Evolutionary conservation across 345 rosid species (phyloP).

Genomic region (Punica granatum): DNA sequence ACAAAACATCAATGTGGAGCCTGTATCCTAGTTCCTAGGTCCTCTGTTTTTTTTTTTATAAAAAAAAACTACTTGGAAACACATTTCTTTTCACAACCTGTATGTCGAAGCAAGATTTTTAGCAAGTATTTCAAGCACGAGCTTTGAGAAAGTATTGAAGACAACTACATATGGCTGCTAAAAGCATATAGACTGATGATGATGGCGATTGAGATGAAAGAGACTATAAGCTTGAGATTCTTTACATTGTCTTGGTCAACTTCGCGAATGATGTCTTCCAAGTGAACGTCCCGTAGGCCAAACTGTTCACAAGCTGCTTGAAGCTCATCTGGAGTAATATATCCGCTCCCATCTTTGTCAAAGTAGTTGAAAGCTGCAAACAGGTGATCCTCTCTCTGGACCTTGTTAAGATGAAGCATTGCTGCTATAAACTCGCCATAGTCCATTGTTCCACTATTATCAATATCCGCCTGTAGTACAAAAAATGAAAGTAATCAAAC

Average conservation of each 20-base stretch:
- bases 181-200: not conserved
- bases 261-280: constrained; percentile 66
- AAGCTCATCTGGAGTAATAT: constrained; percentile 75
- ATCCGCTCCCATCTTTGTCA: constrained; percentile 85
- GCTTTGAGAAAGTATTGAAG: no score
- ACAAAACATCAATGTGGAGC: not conserved
- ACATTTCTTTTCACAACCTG: no score
- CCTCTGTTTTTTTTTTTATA: no score
- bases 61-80: no score
- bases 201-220: not conserved
- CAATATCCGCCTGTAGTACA: constrained; percentile 62
- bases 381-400: constrained; percentile 70
- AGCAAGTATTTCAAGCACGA: no score
- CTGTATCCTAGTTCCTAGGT: not conserved
- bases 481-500: not conserved
- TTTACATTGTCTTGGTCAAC: constrained; percentile 80
- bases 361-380: constrained; percentile 77
- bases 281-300: constrained; percentile 48
- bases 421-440: constrained; percentile 86
- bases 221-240: not conserved
- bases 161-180: not conserved
- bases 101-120: no score
- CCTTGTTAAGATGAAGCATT: constrained; percentile 82
- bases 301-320: constrained; percentile 66
- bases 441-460: constrained; percentile 83